Evolutionary conservation across 352 stramenopile species (phyloP).

Genomic region (Pythium insidiosum): DNA sequence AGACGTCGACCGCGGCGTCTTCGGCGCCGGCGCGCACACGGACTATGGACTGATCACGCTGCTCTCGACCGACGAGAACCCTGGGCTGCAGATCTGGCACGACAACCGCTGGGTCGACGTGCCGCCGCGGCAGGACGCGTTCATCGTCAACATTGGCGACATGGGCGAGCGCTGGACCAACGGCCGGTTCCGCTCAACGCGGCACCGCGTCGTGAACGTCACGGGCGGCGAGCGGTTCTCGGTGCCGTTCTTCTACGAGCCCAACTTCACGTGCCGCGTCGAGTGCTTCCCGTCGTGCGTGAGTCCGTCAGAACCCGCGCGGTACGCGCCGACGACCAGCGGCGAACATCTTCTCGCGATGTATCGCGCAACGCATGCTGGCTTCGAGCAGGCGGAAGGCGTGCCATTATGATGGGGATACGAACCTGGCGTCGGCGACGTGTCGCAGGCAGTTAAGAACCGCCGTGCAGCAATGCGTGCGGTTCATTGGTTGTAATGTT

Average conservation of each 20-base stretch:
- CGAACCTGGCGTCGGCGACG: no score
- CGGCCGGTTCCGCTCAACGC: slow-evolving; percentile 50
- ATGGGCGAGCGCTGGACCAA: slow-evolving; percentile 75
- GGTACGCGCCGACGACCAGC: slow-evolving; percentile 62
- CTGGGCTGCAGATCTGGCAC: slow-evolving; percentile 53
- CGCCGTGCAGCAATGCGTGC: no score
- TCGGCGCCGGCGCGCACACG: slow-evolving; percentile 69
- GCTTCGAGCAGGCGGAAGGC: no score
- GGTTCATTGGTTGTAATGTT: no score
- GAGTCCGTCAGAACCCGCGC: slow-evolving; percentile 28
- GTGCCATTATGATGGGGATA: no score
- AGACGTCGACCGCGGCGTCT: slow-evolving; percentile 44
- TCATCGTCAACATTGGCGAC: slow-evolving; percentile 70
- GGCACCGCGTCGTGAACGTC: slow-evolving; percentile 56
- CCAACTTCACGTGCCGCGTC: slow-evolving; percentile 60
- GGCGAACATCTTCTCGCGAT: slow-evolving; percentile 68
- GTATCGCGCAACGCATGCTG: slow-evolving; percentile 65
- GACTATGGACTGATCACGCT: slow-evolving; percentile 70
- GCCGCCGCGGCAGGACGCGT: slow-evolving; percentile 38
- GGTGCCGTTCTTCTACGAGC: slow-evolving; percentile 77
- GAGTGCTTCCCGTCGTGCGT: slow-evolving; percentile 56
- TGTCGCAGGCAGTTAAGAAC: no score
- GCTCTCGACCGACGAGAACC: slow-evolving; percentile 47
- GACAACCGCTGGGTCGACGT: slow-evolving; percentile 51
- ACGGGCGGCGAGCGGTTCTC: slow-evolving; percentile 58